A percentile compares a stretch with the other conserved stretches of the same genome.
Conservation (phyloP, 2,329 filamentous ascomycete species). For the Fusarium sp. region DNA sequence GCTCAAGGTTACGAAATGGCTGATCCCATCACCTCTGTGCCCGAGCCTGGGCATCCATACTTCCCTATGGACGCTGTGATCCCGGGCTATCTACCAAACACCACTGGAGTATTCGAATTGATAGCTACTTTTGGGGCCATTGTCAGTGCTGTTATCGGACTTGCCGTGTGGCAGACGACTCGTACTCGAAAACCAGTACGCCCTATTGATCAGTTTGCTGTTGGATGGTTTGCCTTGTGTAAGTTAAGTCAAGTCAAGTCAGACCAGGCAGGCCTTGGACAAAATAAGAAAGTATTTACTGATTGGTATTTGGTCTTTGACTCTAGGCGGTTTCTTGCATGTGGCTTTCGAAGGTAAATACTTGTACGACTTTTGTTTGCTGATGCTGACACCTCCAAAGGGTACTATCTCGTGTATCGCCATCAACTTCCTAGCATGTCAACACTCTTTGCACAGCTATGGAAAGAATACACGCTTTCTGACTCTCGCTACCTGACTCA, state of each 20-base stretch:
- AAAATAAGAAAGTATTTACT: constrained; percentile 2
- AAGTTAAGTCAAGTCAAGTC: constrained; percentile 24
- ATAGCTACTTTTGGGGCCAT: constrained; percentile 53
- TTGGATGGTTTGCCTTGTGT: constrained; percentile 69
- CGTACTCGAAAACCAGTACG: constrained; percentile 39
- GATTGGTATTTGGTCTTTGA: not conserved
- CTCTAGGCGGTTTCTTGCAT: constrained; percentile 74
- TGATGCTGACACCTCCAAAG: constrained; percentile 50
- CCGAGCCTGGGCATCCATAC: constrained; percentile 59
- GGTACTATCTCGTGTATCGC: constrained; percentile 82
- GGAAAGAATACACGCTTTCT: constrained; percentile 91
- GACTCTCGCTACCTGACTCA: constrained; percentile 88
- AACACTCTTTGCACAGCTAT: constrained; percentile 83
- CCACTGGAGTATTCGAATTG: constrained; percentile 53
- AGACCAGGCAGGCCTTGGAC: not conserved
- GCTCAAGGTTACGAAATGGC: not conserved
- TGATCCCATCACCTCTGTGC: not conserved
- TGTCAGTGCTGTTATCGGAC: constrained; percentile 52
- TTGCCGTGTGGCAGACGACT: constrained; percentile 44
- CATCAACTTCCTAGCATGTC: constrained; percentile 72
- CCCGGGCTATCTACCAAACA: constrained; percentile 60
- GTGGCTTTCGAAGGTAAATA: constrained; percentile 79
- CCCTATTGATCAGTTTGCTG: constrained; percentile 55
- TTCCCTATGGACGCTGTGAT: constrained; percentile 59
- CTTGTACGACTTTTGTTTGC: not conserved